Evolutionary conservation across 805 yeast species (phyloP).

Genomic region (Blastobotrys chiropterorum): DNA sequence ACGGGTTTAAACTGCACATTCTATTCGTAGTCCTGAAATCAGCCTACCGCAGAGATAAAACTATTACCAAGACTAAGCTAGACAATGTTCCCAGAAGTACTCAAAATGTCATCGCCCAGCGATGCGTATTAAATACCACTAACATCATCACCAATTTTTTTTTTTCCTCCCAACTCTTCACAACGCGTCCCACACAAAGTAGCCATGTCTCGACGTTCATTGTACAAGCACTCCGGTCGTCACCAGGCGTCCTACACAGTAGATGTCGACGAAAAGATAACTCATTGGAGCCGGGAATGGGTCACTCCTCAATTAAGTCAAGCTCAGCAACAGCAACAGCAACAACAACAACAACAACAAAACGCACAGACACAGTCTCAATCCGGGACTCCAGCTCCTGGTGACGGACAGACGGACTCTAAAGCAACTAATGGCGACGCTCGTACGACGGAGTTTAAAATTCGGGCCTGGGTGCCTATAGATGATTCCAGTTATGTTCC

Average conservation of each 20-base stretch:
- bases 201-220: slow-evolving; percentile 11
- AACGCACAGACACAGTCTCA: background rate
- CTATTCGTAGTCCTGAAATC: too few species aligned
- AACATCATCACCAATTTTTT: background rate
- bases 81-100: too few species aligned
- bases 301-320: slow-evolving; percentile 12
- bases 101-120: too few species aligned
- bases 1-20: too few species aligned
- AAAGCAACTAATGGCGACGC: background rate
- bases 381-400: slow-evolving; percentile 5
- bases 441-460: slow-evolving; percentile 19
- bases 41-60: too few species aligned
- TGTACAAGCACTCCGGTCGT: slow-evolving; percentile 19
- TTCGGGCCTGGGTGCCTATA: slow-evolving; percentile 31
- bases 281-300: slow-evolving; percentile 32
- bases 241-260: slow-evolving; percentile 13
- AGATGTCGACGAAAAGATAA: slow-evolving; percentile 20
- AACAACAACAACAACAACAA: background rate
- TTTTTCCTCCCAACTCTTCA: background rate
- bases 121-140: background rate
- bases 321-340: slow-evolving; percentile 3
- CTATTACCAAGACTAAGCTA: too few species aligned
- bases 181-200: background rate
- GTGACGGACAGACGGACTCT: background rate
- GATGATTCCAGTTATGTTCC: slow-evolving; percentile 19